Evolutionary conservation across 305 asterid species (phyloP), one percentile per base, ranked within the genome.

Genomic region (Plantago rigida): DNA sequence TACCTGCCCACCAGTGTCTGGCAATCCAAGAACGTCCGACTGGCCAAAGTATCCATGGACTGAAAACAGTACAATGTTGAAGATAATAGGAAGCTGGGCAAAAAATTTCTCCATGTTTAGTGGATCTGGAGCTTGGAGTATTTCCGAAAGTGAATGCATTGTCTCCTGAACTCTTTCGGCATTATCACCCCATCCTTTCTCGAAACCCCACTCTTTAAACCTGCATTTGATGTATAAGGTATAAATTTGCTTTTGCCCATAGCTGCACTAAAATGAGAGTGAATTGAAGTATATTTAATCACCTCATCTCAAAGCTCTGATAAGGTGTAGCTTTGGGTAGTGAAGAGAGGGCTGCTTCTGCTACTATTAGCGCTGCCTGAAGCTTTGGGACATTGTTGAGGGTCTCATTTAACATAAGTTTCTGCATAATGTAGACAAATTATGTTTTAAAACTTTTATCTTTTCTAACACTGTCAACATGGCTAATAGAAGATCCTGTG

Each of bases 1-100:
- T 62, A 88, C 97, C 92, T 87, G 96, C 13, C 96, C 97, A 47
- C 97, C 96, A 3, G 96, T 91, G 77, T 91, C 97, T 5, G 97
- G 97, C 77, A 91, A 72, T 62, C 97, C 96, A 57, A 91, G 96
- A 51, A 91, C 97, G 62, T 84, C 82, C 1, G 87, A 74, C 69
- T 91, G 96, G 44, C 97, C 97, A 64, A 91, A 85, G 77, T 84
- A 91, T 52, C 96, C 97, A 36, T 85, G 97, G 12, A 86, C 78
- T 26, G 96, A 87, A 62, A 91, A 85, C 5, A 91, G 75, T 5
- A 91, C 94, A 39, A 91, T 78, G 19, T 86, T 87, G 71, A 85
- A 91, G 60, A 91, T 73, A 46, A 67, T 68, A 4, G 97, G 95
- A 71, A 91, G 89, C 83, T 81, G 81, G 53, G 89, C 83, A 22